Base-by-base conservation (phyloP, 305 asterid species). In the Fraxinus latifolia region DNA sequence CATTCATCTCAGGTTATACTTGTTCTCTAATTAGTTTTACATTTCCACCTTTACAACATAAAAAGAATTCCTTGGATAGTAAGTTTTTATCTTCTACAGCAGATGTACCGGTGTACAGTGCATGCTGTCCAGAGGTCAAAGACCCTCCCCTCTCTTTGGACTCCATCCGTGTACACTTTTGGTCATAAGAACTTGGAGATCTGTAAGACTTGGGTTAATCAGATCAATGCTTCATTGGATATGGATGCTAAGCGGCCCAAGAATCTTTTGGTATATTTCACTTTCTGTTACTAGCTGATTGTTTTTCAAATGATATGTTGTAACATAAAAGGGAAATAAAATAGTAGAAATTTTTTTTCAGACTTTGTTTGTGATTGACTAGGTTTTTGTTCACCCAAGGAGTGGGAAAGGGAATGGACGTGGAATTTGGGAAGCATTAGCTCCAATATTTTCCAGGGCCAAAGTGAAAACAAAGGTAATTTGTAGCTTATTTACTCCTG, bases 401-500 rank as follows among this genome's bases (percentile, higher is more conserved):
- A 94, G 99, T 86, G 99, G 98, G 82, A 94, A 96, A 88, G 94
- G 93, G 80, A 90, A 92, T 34, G 98, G 98, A 80, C 80, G 94
- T 79, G 89, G 84, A 79, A 86, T 89, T 82, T 96, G 99, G 99
- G 97, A 94, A 84, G 82, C 88, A 7, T 94, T 96, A 83, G 92
- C 93, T 85, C 98, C 95, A 14, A 85, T 93, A 75, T 96, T 96
- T 90, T 88, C 89, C 82, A 94, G 87, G 80, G 98, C 98, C 72
- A 90, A 91, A 85, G 95, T 96, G 84, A 93, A 87, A 84, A 90
- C 97, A 47, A 91, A 94, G 98, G 99, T 96, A 81, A 53, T 31
- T 83, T 76, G 37, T 78, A 55, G 80, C 79, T 71, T 72, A 67
- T 27, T 55, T 82, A 72, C 8, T 82, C 32, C 80, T 83, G 32